Evolutionary conservation across 305 asterid species (phyloP), one percentile per base, ranked within the genome.

Genomic region (Plantago lanceolata): DNA sequence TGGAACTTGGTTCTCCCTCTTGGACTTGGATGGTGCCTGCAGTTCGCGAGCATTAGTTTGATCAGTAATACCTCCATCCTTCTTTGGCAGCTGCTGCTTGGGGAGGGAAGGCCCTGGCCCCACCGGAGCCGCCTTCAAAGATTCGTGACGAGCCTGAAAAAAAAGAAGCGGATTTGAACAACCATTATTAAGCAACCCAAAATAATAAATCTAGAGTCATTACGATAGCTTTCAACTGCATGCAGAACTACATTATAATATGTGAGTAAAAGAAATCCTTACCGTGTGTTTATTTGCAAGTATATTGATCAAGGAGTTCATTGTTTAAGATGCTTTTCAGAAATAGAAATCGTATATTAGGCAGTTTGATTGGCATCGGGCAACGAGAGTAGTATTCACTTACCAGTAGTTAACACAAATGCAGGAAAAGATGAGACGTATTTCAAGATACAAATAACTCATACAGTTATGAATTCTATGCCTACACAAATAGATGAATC

Each of bases 61-160:
- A 37, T 79, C 87, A 43, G 44, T 63, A 43, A 59, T 33, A 67
- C 77, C 81, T 45, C 76, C 74, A 19, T 85, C 92, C 69, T 76
- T 84, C 76, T 79, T 83, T 28, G 85, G 85, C 65, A 76, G 49
- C 44, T 69, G 81, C 75, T 82, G 95, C 81, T 80, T 83, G 48
- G 88, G 79, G 54, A 75, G 52, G 26, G 95, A 73, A 55, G 85
- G 82, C 68, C 61, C 67, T 67, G 88, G 81, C 64, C 68, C 51
- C 65, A 80, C 64, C 52, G 85, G 73, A 48, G 74, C 76, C 52
- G 79, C 69, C 70, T 81, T 78, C 59, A 62, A 47, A 66, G 88
- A 70, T 28, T 85, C 85, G 55, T 74, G 74, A 20, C 85, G 82
- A 50, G 77, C 84, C 97, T 89, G 56, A 14, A 61, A 19, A 21